These are phyloP conservation scores for Blumeria hordei DNA, from an alignment of 2,329 filamentous ascomycete species.

Conservation along the genomic window DNA sequence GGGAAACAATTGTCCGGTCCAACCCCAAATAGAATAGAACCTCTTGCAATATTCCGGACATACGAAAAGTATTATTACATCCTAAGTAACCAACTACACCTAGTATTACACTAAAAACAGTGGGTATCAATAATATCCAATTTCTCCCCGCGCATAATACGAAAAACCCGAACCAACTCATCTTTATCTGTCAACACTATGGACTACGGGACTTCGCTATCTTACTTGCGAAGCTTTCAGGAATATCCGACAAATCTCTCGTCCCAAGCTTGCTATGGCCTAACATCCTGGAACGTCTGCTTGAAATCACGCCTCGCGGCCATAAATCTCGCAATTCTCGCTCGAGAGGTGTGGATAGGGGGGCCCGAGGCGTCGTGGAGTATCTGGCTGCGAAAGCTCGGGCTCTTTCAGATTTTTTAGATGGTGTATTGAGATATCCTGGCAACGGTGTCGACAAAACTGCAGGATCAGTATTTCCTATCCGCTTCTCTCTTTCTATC, in stretches of 20 bases:
- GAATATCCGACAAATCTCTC: background rate
- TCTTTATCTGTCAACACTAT: no score
- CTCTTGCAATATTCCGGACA: no score
- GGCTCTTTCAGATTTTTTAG: constrained; percentile 21
- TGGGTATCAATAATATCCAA: no score
- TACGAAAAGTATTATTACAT: no score
- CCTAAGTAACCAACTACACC: no score
- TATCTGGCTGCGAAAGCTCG: constrained; percentile 16
- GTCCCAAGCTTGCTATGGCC: background rate
- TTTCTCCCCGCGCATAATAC: no score
- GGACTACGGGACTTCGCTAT: no score
- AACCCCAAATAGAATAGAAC: no score
- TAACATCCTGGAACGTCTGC: background rate
- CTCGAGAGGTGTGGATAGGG: constrained; percentile 21
- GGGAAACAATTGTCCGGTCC: no score
- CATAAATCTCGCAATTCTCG: constrained; percentile 15
- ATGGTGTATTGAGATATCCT: constrained; percentile 19
- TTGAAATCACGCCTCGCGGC: constrained; percentile 7
- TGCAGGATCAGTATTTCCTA: constrained; percentile 7
- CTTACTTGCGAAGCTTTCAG: no score
- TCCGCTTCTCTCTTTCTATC: constrained; percentile 7
- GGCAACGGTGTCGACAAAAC: constrained; percentile 8
- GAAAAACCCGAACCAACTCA: no score
- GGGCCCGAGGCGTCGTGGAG: constrained; percentile 21
- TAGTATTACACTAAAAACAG: no score